Percentiles rank a stretch among this genome's conserved stretches.
These are phyloP conservation scores for Trypanosoma platydactyli DNA, from an alignment of 208 protist genomes.

Conservation along the genomic window DNA sequence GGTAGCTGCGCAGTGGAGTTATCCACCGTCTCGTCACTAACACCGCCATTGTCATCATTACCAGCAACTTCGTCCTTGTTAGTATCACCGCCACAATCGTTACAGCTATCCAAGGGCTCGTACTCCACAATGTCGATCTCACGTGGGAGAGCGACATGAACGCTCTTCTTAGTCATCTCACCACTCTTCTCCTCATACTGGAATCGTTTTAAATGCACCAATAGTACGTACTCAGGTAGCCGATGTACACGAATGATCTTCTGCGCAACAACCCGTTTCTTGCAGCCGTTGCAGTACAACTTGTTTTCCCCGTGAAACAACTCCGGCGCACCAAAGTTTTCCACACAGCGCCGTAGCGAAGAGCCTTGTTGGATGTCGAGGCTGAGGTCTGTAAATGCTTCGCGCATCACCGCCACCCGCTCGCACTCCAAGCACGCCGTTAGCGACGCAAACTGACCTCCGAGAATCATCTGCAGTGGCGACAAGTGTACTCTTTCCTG, in stretches of 20 bases:
- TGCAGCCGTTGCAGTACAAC: conserved; percentile 81
- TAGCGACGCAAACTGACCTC: conserved; percentile 72
- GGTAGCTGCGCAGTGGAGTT: no score
- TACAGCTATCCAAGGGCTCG: conserved; percentile 21
- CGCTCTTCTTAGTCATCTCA: conserved; percentile 71
- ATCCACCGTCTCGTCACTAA: no score
- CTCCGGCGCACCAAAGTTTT: conserved; percentile 74
- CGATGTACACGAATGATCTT: conserved; percentile 82
- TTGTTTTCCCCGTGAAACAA: conserved; percentile 83
- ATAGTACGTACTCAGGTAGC: conserved; percentile 81
- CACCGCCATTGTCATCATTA: conserved; percentile 4
- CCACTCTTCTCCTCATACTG: conserved; percentile 77
- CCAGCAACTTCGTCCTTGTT: no score
- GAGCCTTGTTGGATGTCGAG: conserved; percentile 75
- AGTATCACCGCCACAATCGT: conserved; percentile 5
- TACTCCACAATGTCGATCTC: conserved; percentile 89
- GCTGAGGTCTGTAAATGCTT: conserved; percentile 86
- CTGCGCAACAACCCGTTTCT: conserved; percentile 59
- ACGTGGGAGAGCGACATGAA: conserved; percentile 87
- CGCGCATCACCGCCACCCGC: conserved; percentile 48
- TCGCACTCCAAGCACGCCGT: conserved; percentile 81
- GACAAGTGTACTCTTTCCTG: neutral
- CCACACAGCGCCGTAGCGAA: conserved; percentile 79
- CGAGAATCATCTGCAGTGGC: conserved; percentile 72
- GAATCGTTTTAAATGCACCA: conserved; percentile 93